phyloP scores from a whole-genome alignment of 257 asterid species.

The Agastache rugosa region DNA sequence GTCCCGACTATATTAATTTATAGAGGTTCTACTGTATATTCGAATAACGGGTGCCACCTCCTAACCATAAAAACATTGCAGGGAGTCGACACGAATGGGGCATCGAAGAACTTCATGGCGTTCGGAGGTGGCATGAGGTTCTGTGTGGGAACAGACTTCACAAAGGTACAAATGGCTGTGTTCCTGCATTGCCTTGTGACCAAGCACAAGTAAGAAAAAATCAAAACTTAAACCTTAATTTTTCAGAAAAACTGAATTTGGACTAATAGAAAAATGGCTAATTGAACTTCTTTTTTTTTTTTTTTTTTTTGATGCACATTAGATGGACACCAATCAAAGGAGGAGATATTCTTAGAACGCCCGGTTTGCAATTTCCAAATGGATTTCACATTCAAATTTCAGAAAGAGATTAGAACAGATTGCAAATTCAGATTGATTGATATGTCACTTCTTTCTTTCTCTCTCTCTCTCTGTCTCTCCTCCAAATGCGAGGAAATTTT shows the following conservation, averaged over 20 bases:
- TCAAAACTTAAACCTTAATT: not conserved
- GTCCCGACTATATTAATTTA: no score
- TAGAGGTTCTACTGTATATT: no score
- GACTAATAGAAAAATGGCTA: not conserved
- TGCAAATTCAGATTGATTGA: constrained; percentile 25
- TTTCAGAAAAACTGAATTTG: not conserved
- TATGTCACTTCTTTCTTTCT: not conserved
- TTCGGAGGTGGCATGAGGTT: constrained; percentile 98
- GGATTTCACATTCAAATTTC: constrained; percentile 66
- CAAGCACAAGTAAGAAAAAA: constrained; percentile 74
- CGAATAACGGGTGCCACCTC: no score
- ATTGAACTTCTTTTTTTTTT: constrained; percentile 6
- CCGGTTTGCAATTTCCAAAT: constrained; percentile 89
- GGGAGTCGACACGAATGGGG: constrained; percentile 73
- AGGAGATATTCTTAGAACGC: constrained; percentile 78
- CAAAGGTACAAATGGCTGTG: constrained; percentile 90
- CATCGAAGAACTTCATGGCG: constrained; percentile 92
- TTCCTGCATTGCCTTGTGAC: constrained; percentile 83
- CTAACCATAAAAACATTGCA: constrained; percentile 35
- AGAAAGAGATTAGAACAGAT: constrained; percentile 38
- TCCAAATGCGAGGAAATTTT: constrained; percentile 38
- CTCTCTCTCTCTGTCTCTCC: constrained; percentile 28
- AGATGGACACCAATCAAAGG: constrained; percentile 76
- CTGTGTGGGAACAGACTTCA: constrained; percentile 94
- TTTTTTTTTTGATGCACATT: constrained; percentile 17